Evolutionary conservation across 768 basidiomycete genomes (phyloP).

Genomic region (Mycena haematopus): DNA sequence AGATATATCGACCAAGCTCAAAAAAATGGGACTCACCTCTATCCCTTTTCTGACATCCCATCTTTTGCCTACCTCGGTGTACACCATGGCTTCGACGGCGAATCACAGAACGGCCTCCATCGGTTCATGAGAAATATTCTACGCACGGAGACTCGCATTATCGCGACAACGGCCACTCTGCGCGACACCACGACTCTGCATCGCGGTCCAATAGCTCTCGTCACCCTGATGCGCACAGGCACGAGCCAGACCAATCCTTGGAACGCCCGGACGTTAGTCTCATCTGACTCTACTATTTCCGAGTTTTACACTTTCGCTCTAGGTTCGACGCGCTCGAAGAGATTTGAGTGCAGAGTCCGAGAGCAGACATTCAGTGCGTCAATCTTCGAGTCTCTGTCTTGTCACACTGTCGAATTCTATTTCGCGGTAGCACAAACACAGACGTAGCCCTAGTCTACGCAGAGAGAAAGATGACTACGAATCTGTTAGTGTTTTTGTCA

Average conservation of each 20-base stretch:
- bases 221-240: neutral
- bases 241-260: slow-evolving; percentile 3
- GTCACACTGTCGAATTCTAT: neutral
- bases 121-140: slow-evolving; percentile 8
- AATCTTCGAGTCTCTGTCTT: neutral
- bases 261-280: slow-evolving; percentile 14
- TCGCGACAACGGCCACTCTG: neutral
- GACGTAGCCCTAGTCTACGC: slow-evolving; percentile 18
- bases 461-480: neutral
- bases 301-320: slow-evolving; percentile 1
- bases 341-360: slow-evolving; percentile 15
- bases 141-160: slow-evolving; percentile 5
- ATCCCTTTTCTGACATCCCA: slow-evolving; percentile 12
- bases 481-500: slow-evolving; percentile 12
- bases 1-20: slow-evolving; percentile 10
- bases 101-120: slow-evolving; percentile 12
- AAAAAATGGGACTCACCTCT: slow-evolving; percentile 19
- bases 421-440: slow-evolving; percentile 6
- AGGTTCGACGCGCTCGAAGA: slow-evolving; percentile 9
- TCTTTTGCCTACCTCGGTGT: slow-evolving; percentile 15
- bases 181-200: slow-evolving; percentile 12
- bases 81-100: slow-evolving; percentile 12
- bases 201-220: slow-evolving; percentile 10
- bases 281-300: neutral
- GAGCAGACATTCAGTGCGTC: slow-evolving; percentile 9